Evolutionary conservation across 2,329 filamentous ascomycete genomes (phyloP).

Genomic region (Cadophora luteo-olivacea): DNA sequence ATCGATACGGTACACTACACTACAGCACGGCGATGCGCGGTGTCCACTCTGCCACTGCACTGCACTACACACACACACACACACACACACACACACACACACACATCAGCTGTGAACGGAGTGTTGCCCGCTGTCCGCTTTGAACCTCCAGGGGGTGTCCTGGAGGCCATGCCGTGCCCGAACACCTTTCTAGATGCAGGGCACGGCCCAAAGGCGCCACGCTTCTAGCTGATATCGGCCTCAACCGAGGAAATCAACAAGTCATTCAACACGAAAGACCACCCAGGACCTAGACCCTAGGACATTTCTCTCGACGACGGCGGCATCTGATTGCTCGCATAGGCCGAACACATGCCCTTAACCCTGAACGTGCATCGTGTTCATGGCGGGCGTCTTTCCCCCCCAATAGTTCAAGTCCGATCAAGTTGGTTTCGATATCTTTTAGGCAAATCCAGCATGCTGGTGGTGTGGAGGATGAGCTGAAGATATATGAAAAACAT

Average conservation of each 20-base stretch:
- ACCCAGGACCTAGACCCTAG: neutral
- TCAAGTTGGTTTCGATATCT: neutral
- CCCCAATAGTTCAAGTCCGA: neutral
- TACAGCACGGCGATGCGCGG: neutral
- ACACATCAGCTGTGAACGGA: neutral
- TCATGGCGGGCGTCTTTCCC: slow-evolving; percentile 11
- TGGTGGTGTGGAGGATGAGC: slow-evolving; percentile 1
- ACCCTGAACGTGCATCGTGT: slow-evolving; percentile 1
- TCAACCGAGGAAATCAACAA: slow-evolving; percentile 11
- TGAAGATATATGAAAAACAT: slow-evolving; percentile 14
- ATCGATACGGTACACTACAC: too few species aligned
- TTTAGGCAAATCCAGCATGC: neutral
- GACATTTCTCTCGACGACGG: neutral
- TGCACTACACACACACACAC: too few species aligned
- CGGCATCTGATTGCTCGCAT: slow-evolving; percentile 6
- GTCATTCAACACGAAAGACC: neutral
- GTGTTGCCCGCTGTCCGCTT: neutral
- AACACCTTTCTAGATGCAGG: slow-evolving; percentile 8
- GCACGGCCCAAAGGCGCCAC: slow-evolving; percentile 8
- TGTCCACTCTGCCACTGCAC: neutral
- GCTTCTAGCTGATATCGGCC: slow-evolving; percentile 14
- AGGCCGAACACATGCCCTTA: neutral
- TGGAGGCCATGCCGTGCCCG: slow-evolving; percentile 1
- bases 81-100: too few species aligned
- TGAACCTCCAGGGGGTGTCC: neutral